Base-by-base conservation (phyloP, 176 grass and related monocot genomes). In the Avena atlantica region DNA sequence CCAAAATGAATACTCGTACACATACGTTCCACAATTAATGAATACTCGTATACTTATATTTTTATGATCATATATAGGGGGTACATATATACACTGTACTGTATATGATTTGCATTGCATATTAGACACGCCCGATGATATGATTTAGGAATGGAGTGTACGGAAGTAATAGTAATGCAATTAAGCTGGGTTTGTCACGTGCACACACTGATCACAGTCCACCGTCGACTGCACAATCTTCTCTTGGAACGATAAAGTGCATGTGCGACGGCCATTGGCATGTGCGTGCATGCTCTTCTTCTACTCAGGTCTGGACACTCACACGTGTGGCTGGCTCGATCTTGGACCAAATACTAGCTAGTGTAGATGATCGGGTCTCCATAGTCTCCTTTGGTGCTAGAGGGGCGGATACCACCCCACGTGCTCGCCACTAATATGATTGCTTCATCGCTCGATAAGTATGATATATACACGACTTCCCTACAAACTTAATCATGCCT, bases 221-320 rank as follows among this genome's bases (percentile, higher is more conserved):
- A 74, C 85, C 61, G 14, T 67, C 62, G 61, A 83, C 75, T 44
- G 85, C 53, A 52, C 76, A 92, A 84, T 88, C 83, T 90, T 86
- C 88, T 84, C 70, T 86, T 87, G 53, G 85, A 80, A 93, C 81
- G 88, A 87, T 74, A 81, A 82, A 86, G 75, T 6, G 83, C 89
- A 89, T 86, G 92, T 89, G 87, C 12, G 37, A 55, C 60, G 51
- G 62, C 87, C 91, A 78, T 44, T 84, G 64, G 67, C 83, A 84
- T 89, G 87, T 90, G 90, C 87, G 24, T 86, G 86, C 92, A 90
- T 86, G 90, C 85, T 71, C 86, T 76, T 67, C 70, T 88, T 88
- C 74, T 83, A 74, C 57, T 79, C 52, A 83, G 58, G 70, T 70
- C 71, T 87, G 85, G 84, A 80, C 86, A 82, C 24, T 15, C 86